A percentile compares a stretch with the other conserved stretches of the same genome.
Evolutionary conservation across 2,329 filamentous ascomycete genomes (phyloP).

Genomic region (Penicillium palitans): DNA sequence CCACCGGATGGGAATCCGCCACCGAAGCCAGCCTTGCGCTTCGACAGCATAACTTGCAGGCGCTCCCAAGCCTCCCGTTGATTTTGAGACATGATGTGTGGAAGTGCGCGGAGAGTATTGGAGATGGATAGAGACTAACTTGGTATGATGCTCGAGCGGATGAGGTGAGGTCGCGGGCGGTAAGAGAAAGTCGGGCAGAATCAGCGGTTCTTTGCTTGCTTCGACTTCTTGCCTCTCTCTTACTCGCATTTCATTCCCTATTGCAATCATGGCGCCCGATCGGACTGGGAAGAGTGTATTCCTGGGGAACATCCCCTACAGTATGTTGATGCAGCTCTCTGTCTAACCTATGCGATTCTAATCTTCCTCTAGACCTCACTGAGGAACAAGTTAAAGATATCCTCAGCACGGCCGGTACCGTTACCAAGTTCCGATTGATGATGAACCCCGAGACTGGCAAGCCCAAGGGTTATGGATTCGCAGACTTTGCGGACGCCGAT

Average conservation of each 20-base stretch:
- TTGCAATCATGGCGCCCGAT: conserved; percentile 45
- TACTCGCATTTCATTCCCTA: conserved; percentile 6
- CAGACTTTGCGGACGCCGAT: conserved; percentile 92
- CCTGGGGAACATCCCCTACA: conserved; percentile 62
- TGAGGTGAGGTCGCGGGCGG: conserved; percentile 29
- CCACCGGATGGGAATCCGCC: conserved; percentile 55
- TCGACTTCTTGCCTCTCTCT: conserved; percentile 10
- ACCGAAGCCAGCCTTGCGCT: conserved; percentile 45
- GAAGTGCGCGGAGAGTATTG: conserved; percentile 19
- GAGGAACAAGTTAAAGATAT: conserved; percentile 96
- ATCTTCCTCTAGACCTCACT: conserved; percentile 68
- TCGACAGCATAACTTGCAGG: conserved; percentile 63
- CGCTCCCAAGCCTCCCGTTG: conserved; percentile 67
- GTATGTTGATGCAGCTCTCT: conserved; percentile 51
- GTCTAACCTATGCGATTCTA: conserved; percentile 14
- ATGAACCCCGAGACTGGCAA: conserved; percentile 94
- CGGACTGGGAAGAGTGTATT: conserved; percentile 49
- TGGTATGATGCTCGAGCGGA: conserved; percentile 24
- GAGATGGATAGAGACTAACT: conserved; percentile 25
- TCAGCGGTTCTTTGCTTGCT: conserved; percentile 14
- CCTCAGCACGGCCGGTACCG: conserved; percentile 84
- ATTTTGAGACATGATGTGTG: conserved; percentile 50
- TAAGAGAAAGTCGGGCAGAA: conserved; percentile 33
- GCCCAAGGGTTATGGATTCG: conserved; percentile 95
- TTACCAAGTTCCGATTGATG: conserved; percentile 87